These are phyloP conservation scores for Iris macrosiphon DNA, from an alignment of 106 monocot genomes.

Conservation along the genomic window DNA sequence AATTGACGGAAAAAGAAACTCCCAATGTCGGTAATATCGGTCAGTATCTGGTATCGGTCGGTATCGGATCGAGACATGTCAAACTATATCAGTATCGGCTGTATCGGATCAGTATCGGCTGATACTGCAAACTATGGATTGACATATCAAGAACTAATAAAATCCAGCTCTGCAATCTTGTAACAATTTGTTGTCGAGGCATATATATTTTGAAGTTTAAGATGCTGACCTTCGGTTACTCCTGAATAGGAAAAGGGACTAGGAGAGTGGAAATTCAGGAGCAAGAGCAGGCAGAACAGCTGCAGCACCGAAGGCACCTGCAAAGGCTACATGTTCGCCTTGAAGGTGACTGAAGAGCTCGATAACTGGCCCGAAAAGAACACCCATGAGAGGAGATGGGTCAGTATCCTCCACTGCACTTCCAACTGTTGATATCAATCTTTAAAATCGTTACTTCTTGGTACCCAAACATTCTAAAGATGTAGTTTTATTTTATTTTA, in stretches of 20 bases:
- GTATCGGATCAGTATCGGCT: too few species aligned
- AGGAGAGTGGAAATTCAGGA: slow-evolving; percentile 65
- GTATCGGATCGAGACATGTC: too few species aligned
- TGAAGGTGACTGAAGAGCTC: slow-evolving; percentile 63
- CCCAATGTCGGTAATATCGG: too few species aligned
- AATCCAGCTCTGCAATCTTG: too few species aligned
- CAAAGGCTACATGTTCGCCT: slow-evolving; percentile 60
- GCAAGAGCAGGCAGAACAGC: slow-evolving; percentile 60
- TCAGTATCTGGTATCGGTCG: too few species aligned
- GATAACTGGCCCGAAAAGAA: slow-evolving; percentile 64
- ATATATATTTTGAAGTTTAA: too few species aligned
- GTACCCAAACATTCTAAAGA: neutral
- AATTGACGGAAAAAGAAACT: too few species aligned
- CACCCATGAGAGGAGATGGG: slow-evolving; percentile 60
- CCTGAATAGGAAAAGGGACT: slow-evolving; percentile 29
- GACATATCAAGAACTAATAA: too few species aligned
- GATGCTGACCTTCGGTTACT: too few species aligned
- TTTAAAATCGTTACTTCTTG: neutral
- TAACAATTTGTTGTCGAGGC: too few species aligned
- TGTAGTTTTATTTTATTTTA: neutral
- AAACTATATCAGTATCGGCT: too few species aligned
- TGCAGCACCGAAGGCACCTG: slow-evolving; percentile 40
- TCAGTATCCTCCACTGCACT: slow-evolving; percentile 7
- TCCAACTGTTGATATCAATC: neutral
- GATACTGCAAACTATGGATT: too few species aligned